These are phyloP conservation scores for Hymenoscyphus salicellus DNA, from an alignment of 2,329 filamentous ascomycete species.

Conservation along the genomic window DNA sequence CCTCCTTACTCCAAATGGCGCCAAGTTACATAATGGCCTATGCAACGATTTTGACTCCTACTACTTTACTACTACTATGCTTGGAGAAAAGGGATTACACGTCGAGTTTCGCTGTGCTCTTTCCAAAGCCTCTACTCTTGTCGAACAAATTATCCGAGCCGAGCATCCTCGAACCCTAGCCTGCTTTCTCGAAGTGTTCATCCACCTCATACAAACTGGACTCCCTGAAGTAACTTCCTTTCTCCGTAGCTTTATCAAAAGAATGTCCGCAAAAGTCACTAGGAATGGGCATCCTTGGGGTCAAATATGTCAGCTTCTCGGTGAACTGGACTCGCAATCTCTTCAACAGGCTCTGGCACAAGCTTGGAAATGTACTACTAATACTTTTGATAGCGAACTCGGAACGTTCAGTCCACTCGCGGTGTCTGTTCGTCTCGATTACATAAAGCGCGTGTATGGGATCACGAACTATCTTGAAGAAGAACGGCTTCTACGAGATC, in stretches of 20 bases:
- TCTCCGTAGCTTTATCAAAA: constrained; percentile 16
- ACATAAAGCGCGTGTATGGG: constrained; percentile 16
- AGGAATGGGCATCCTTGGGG: constrained; percentile 13
- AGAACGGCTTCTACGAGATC: constrained; percentile 21
- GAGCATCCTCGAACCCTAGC: constrained; percentile 19
- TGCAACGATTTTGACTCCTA: constrained; percentile 15
- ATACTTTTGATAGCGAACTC: constrained; percentile 19
- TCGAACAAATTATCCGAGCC: constrained; percentile 16
- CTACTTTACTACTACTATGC: constrained; percentile 12
- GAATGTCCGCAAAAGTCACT: constrained; percentile 14
- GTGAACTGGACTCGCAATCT: constrained; percentile 16
- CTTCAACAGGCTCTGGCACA: constrained; percentile 15
- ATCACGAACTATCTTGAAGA: constrained; percentile 14
- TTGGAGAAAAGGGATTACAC: constrained; percentile 10
- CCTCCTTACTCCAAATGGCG: constrained; percentile 3
- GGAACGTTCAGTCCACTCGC: constrained; percentile 14
- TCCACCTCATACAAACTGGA: constrained; percentile 16
- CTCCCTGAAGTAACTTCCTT: constrained; percentile 13
- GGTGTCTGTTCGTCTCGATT: constrained; percentile 18
- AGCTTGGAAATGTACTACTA: constrained; percentile 19
- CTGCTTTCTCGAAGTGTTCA: constrained; percentile 20
- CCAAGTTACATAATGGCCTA: neutral
- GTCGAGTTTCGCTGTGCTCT: constrained; percentile 19
- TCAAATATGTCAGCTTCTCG: constrained; percentile 19
- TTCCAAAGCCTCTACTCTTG: constrained; percentile 17